A percentile compares a stretch with the other conserved stretches of the same genome.
Conservation (phyloP, 352 stramenopile genomes). For the Pythium volutum region DNA sequence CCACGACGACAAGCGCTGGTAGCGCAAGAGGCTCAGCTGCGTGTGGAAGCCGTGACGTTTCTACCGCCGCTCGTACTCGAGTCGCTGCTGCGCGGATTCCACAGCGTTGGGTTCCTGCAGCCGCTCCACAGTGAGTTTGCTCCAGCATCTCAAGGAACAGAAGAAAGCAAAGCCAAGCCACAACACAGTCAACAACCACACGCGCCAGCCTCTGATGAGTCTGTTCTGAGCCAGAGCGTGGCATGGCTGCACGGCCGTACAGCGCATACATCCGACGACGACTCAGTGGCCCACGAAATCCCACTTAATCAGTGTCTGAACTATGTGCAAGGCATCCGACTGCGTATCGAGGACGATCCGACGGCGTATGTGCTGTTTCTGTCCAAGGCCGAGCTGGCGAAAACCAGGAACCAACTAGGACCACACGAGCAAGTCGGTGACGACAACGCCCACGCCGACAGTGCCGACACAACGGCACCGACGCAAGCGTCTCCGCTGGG, state of each 20-base stretch:
- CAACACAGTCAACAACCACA: not conserved
- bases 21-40: conserved; percentile 59
- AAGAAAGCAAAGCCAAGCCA: not conserved
- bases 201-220: not conserved
- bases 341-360: conserved; percentile 22
- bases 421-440: not conserved
- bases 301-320: conserved; percentile 7
- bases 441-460: not conserved
- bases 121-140: conserved; percentile 31
- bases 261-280: not conserved
- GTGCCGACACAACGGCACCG: not conserved
- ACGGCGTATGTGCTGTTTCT: conserved; percentile 23
- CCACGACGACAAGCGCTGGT: conserved; percentile 46
- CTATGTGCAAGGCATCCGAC: conserved; percentile 6
- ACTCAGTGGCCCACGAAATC: not conserved
- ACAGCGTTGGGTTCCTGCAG: conserved; percentile 65
- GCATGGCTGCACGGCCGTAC: not conserved
- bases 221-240: not conserved
- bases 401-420: not conserved
- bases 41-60: conserved; percentile 61
- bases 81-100: conserved; percentile 58
- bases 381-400: conserved; percentile 2
- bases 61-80: conserved; percentile 61
- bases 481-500: not conserved
- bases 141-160: not conserved